Percentiles rank a stretch among this genome's conserved stretches.
Conservation (phyloP, 441 rosid species). For the Corymbia citriodora region DNA sequence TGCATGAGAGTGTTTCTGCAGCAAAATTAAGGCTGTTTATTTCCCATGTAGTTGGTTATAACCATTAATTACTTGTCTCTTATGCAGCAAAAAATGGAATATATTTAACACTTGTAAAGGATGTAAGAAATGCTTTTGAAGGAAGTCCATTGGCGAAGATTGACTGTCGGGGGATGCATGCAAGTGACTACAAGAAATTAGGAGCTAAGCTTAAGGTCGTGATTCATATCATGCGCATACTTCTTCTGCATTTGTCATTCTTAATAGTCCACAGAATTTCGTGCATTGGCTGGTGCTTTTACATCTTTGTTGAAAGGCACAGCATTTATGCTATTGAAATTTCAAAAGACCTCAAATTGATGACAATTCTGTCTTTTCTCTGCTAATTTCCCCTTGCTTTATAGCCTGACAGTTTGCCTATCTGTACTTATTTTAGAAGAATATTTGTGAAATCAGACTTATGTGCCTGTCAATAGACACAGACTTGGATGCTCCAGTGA, state of each 20-base stretch:
- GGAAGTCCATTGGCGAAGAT: conserved; percentile 77
- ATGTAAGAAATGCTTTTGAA: conserved; percentile 85
- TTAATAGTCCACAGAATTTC: not conserved
- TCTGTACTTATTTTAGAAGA: not conserved
- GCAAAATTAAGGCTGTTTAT: not conserved
- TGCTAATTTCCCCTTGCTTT: not conserved
- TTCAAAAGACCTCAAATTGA: not conserved
- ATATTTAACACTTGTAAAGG: conserved; percentile 60
- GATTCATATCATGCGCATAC: not conserved
- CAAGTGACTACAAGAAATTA: conserved; percentile 83
- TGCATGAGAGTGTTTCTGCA: not conserved
- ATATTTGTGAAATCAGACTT: not conserved
- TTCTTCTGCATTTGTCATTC: not conserved
- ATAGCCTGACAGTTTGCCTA: not conserved
- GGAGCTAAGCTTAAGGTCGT: conserved; percentile 88
- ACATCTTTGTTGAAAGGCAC: not conserved
- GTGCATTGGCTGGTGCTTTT: not conserved
- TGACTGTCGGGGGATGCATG: conserved; percentile 72
- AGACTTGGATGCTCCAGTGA: rapidly evolving
- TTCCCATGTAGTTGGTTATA: not conserved
- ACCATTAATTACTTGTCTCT: not conserved
- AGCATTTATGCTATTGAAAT: not conserved
- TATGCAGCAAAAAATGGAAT: conserved; percentile 83
- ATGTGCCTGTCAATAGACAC: not conserved
- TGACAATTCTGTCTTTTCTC: not conserved